phyloP scores from a whole-genome alignment of 2,329 filamentous ascomycete species.

The Phyllosticta citribraziliensis region DNA sequence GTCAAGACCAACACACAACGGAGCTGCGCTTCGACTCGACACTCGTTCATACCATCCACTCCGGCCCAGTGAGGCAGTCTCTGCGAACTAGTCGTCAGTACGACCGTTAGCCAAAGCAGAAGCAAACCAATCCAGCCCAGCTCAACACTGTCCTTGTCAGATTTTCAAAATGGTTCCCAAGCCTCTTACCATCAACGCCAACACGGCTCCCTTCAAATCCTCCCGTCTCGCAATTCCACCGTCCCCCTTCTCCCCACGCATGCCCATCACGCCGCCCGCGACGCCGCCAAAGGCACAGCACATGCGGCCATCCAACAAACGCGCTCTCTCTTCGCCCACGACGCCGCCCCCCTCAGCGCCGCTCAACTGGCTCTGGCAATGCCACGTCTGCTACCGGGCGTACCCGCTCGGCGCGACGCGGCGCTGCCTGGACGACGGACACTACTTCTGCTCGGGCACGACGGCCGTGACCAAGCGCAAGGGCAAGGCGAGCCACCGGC shows the following conservation, averaged over 20 bases:
- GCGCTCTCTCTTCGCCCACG: slow-evolving; percentile 11
- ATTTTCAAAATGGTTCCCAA: slow-evolving; percentile 1
- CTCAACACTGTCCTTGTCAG: not conserved
- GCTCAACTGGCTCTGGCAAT: slow-evolving; percentile 43
- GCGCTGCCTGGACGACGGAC: slow-evolving; percentile 45
- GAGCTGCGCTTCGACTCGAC: slow-evolving; percentile 11
- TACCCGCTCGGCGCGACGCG: slow-evolving; percentile 42
- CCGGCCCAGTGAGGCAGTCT: not conserved
- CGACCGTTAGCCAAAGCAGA: not conserved
- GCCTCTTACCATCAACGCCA: slow-evolving; percentile 22
- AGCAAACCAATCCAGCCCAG: not conserved
- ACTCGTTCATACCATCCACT: not conserved
- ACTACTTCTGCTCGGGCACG: slow-evolving; percentile 43
- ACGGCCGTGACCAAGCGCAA: slow-evolving; percentile 27
- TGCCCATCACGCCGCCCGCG: slow-evolving; percentile 13
- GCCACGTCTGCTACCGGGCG: slow-evolving; percentile 39
- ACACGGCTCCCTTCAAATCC: slow-evolving; percentile 29
- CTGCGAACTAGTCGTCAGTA: not conserved
- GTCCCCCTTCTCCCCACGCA: slow-evolving; percentile 33
- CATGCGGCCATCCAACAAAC: not conserved
- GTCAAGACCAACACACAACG: slow-evolving; percentile 11
- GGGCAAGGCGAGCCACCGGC: slow-evolving; percentile 16
- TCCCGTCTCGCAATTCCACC: slow-evolving; percentile 35
- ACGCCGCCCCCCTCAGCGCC: slow-evolving; percentile 21
- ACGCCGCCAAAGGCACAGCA: not conserved